Evolutionary conservation across 2,329 filamentous ascomycete genomes (phyloP).

Genomic region (Fonsecaea monophora): DNA sequence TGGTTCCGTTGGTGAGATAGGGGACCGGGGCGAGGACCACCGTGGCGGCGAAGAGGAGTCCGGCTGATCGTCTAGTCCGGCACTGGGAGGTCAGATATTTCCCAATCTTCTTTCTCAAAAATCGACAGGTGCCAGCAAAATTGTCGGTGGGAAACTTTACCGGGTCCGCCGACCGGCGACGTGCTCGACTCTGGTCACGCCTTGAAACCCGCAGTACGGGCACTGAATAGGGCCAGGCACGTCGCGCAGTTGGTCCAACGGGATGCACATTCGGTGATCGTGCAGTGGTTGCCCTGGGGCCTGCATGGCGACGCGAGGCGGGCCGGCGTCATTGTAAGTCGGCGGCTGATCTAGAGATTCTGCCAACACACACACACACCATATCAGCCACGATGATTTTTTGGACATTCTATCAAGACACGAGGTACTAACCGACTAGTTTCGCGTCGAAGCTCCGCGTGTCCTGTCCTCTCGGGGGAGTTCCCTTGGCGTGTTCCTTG

Average conservation of each 20-base stretch:
- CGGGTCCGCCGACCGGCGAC: constrained; percentile 4
- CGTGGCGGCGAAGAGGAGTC: constrained; percentile 8
- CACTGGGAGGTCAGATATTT: not conserved
- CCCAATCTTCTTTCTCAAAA: not conserved
- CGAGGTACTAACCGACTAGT: not conserved
- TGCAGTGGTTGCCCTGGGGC: not conserved
- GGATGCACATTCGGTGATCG: constrained; percentile 4
- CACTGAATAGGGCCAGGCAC: constrained; percentile 8
- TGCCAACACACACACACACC: not conserved
- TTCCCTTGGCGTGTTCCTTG: constrained; percentile 1
- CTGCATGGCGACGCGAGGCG: constrained; percentile 8
- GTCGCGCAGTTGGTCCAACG: constrained; percentile 10
- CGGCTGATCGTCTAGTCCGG: constrained; percentile 5
- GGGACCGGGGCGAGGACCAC: constrained; percentile 6
- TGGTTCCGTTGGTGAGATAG: constrained; percentile 10
- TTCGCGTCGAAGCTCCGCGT: not conserved
- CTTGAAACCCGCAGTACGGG: constrained; percentile 8
- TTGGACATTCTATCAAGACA: not conserved
- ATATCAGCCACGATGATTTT: not conserved
- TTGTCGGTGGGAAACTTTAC: not conserved
- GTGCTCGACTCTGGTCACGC: constrained; percentile 11
- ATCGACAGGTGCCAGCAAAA: not conserved
- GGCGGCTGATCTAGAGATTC: constrained; percentile 6
- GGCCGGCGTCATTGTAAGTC: constrained; percentile 5
- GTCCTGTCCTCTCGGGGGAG: not conserved